Conservation (phyloP, 1,284 basidiomycete genomes). For the Thecaphora frezii region DNA sequence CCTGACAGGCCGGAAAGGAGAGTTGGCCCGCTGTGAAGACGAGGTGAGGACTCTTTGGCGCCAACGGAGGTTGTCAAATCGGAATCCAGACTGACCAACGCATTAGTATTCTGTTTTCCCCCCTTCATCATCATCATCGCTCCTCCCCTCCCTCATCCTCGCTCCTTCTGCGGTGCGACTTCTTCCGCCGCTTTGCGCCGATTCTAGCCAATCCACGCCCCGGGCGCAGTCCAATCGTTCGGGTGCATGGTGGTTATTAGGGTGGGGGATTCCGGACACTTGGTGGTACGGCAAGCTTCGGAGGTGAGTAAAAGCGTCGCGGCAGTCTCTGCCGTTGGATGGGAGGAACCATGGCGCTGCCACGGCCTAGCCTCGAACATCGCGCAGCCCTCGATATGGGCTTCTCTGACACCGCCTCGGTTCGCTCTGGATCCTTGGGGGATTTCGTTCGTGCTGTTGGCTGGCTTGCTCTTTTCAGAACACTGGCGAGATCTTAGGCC, state of each 20-base stretch:
- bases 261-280: slow-evolving; percentile 67
- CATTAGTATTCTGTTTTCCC: too few relatives aligned
- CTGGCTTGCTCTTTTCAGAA: slow-evolving; percentile 60
- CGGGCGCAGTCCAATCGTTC: slow-evolving; percentile 82
- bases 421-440: too few relatives aligned
- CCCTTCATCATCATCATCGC: background rate
- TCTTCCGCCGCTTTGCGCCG: background rate
- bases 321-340: too few relatives aligned
- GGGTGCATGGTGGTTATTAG: slow-evolving; percentile 78
- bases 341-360: too few relatives aligned
- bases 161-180: background rate
- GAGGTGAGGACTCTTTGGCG: slow-evolving; percentile 71
- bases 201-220: slow-evolving; percentile 72
- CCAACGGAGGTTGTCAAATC: slow-evolving; percentile 1
- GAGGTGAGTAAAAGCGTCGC: slow-evolving; percentile 71
- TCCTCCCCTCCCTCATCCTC: background rate
- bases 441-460: background rate
- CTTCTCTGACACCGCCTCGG: too few relatives aligned
- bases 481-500: slow-evolving; percentile 70
- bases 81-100: background rate
- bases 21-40: slow-evolving; percentile 74
- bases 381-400: too few relatives aligned
- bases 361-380: too few relatives aligned
- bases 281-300: slow-evolving; percentile 77
- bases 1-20: slow-evolving; percentile 72